phyloP scores from a whole-genome alignment of 2,329 filamentous ascomycete species.

The Alternaria incomplexa region DNA sequence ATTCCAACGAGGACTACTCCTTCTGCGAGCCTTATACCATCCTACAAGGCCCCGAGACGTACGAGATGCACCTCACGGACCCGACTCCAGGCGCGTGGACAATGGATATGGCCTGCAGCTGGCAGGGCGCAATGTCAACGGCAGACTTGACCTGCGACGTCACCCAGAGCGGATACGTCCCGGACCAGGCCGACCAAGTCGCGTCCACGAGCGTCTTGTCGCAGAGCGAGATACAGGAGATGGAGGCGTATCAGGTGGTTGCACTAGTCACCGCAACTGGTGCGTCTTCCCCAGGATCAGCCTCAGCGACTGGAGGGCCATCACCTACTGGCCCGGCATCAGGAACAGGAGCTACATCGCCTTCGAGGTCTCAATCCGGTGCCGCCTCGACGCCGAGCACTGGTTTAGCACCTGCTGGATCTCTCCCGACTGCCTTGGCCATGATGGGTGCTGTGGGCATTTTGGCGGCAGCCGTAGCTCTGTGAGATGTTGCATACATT shows the following conservation, averaged over 20 bases:
- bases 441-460: constrained; percentile 31
- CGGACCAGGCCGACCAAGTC: not conserved
- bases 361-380: constrained; percentile 16
- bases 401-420: constrained; percentile 24
- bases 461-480: constrained; percentile 30
- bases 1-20: constrained; percentile 1
- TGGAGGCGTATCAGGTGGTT: constrained; percentile 11
- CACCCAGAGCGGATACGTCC: constrained; percentile 17
- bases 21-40: constrained; percentile 31
- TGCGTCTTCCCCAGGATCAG: constrained; percentile 6
- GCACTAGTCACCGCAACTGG: constrained; percentile 20
- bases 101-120: constrained; percentile 27
- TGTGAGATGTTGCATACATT: constrained; percentile 13
- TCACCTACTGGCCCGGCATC: not conserved
- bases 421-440: constrained; percentile 27
- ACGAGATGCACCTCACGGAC: constrained; percentile 28
- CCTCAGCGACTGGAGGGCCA: not conserved
- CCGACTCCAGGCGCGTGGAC: constrained; percentile 25
- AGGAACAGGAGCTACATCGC: constrained; percentile 8
- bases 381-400: constrained; percentile 12
- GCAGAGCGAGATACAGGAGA: constrained; percentile 11
- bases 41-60: constrained; percentile 31
- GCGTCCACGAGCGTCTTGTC: constrained; percentile 4
- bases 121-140: constrained; percentile 25
- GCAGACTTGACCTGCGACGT: constrained; percentile 32